A percentile compares a stretch with the other conserved stretches of the same genome.
phyloP scores from a whole-genome alignment of 768 basidiomycete genomes.

The Podaxis sp. region DNA sequence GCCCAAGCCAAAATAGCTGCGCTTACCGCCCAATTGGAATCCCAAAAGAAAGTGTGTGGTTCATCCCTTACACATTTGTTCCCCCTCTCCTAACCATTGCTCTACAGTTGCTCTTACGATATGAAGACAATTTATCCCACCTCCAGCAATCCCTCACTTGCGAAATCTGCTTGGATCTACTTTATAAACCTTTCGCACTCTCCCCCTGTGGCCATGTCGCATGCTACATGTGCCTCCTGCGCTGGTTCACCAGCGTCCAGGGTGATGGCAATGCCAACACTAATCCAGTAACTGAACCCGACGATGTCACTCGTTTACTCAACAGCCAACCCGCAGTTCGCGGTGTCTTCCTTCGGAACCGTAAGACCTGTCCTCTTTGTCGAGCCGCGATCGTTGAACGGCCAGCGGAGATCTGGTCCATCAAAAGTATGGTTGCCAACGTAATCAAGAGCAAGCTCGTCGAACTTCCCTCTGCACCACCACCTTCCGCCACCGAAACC shows the following conservation, averaged over 20 bases:
- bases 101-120: conserved; percentile 43
- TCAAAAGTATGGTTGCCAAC: conserved; percentile 59
- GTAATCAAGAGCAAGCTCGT: conserved; percentile 52
- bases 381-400: conserved; percentile 54
- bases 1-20: conserved; percentile 11
- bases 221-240: conserved; percentile 67
- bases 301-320: conserved; percentile 26
- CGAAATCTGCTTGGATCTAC: conserved; percentile 73
- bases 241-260: conserved; percentile 63
- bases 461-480: conserved; percentile 22
- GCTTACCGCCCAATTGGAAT: conserved; percentile 4
- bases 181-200: conserved; percentile 70
- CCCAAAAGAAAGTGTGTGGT: conserved; percentile 6
- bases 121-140: conserved; percentile 48
- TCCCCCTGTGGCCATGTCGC: conserved; percentile 73
- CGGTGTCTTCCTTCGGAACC: conserved; percentile 44
- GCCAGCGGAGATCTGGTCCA: conserved; percentile 67
- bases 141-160: conserved; percentile 66
- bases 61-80: conserved; percentile 1
- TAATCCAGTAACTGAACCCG: conserved; percentile 20
- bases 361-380: conserved; percentile 74
- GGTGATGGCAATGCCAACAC: conserved; percentile 13
- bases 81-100: not conserved
- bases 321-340: conserved; percentile 27
- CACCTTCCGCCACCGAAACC: conserved; percentile 23